These are phyloP conservation scores for Aspergillus pseudoglaucus DNA, from an alignment of 2,329 filamentous ascomycete species.

Conservation along the genomic window DNA sequence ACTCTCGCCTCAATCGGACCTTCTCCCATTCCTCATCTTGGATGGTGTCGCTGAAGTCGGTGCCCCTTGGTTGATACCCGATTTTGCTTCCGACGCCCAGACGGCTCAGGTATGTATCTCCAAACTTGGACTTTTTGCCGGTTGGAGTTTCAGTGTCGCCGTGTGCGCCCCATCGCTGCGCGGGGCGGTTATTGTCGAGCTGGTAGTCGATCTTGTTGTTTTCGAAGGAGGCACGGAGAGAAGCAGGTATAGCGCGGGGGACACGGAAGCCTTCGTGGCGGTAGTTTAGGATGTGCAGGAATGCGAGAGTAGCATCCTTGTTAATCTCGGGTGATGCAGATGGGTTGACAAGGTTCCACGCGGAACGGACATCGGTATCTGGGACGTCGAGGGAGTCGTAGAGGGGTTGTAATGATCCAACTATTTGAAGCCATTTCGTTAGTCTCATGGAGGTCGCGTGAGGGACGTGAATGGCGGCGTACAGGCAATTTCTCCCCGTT, in stretches of 20 bases:
- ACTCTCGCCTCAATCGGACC: constrained; percentile 85
- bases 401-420: constrained; percentile 70
- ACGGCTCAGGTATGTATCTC: constrained; percentile 89
- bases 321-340: constrained; percentile 75
- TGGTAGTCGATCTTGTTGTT: constrained; percentile 96
- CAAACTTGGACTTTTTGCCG: constrained; percentile 92
- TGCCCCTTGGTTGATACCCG: constrained; percentile 74
- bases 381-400: constrained; percentile 66
- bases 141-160: constrained; percentile 74
- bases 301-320: constrained; percentile 90
- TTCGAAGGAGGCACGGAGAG: constrained; percentile 86
- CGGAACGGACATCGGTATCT: constrained; percentile 75
- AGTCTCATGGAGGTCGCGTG: constrained; percentile 2
- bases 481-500: constrained; percentile 78
- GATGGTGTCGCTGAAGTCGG: constrained; percentile 79
- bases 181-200: constrained; percentile 65
- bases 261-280: constrained; percentile 93
- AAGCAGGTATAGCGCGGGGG: constrained; percentile 82
- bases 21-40: constrained; percentile 95
- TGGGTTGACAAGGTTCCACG: constrained; percentile 97
- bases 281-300: constrained; percentile 94
- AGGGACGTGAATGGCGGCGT: constrained; percentile 26
- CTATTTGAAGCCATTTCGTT: constrained; percentile 37
- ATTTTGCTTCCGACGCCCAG: constrained; percentile 70
- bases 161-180: constrained; percentile 71